Base-by-base conservation (phyloP, 108 stramenopile species). In the Cylindrotheca fusiformis region DNA sequence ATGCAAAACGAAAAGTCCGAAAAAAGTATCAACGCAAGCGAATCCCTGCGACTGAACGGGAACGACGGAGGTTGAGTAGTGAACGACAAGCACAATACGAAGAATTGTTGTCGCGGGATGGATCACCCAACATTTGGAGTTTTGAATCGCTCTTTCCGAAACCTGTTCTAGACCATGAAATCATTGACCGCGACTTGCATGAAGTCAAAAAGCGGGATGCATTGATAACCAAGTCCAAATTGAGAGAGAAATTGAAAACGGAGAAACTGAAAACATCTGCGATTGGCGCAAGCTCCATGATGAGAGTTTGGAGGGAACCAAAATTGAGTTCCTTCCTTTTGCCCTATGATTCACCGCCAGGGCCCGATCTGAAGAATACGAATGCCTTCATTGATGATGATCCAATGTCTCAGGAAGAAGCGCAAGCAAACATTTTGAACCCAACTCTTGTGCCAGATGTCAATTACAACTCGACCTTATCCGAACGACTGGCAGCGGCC, bases 141-240 rank as follows among this genome's bases (percentile, higher is more conserved):
- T 94, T 94, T 60, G 93, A 94, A 48, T 72, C 67, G 21, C 65
- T 94, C 5, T 94, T 94, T 63, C 84, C 89, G 14, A 77, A 69
- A 29, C 78, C 93, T 0, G 82, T 94, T 18, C 74, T 76, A 57
- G 92, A 93, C 59, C 79, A 88, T 32, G 65, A 73, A 56, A 71
- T 80, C 50, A 72, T 93, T 36, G 33, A 77, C 26, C 75, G 79
- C 50, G 91, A 93, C 63, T 78, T 93, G 76, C 86, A 71, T 64
- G 81, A 67, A 21, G 54, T 80, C 32, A 65, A 55, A 17, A 25
- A 62, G 48, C 53, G 79, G 20, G 79, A 84, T 54, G 36, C 36
- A 41, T 6, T 14, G 14, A 41, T 14, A 14, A 41, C 14, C 14
- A 14, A 14, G 10, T 21, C 24, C 17, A 59, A 58, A 22, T 21